phyloP scores from a whole-genome alignment of 2,329 filamentous ascomycete genomes.

The Alternaria ventricosa region DNA sequence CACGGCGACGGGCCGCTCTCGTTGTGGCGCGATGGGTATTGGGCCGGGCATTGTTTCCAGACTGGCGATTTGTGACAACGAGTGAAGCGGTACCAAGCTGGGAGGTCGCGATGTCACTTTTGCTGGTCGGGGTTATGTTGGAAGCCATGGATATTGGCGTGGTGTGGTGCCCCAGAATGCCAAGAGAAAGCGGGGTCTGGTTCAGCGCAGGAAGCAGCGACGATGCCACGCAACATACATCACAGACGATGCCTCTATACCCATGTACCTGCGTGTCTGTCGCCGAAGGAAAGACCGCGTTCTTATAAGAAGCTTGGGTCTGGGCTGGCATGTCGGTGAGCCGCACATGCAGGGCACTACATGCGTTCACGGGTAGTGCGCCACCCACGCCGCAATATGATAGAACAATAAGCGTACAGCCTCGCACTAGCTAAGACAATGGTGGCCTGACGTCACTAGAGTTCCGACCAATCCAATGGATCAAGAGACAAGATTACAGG shows the following conservation, averaged over 20 bases:
- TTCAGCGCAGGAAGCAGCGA: neutral
- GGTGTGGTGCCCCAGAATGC: neutral
- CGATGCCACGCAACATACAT: neutral
- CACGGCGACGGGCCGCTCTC: conserved; percentile 18
- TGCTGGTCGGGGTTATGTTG: neutral
- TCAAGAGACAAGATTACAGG: neutral
- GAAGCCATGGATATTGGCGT: neutral
- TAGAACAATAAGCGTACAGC: neutral
- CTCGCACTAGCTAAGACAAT: neutral
- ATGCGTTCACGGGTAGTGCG: neutral
- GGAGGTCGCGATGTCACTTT: neutral
- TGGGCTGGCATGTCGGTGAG: neutral
- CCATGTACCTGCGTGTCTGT: neutral
- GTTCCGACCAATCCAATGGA: neutral
- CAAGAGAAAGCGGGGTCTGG: neutral
- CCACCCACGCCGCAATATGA: neutral
- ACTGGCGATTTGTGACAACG: neutral
- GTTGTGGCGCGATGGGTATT: neutral
- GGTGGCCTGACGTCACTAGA: neutral
- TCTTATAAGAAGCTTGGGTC: neutral
- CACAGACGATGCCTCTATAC: neutral
- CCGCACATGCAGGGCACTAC: neutral
- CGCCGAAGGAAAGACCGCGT: neutral
- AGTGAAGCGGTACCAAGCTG: neutral
- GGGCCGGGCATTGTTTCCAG: neutral